These are phyloP conservation scores for Rusavskia elegans DNA, from an alignment of 495 filamentous ascomycete genomes.

Conservation along the genomic window DNA sequence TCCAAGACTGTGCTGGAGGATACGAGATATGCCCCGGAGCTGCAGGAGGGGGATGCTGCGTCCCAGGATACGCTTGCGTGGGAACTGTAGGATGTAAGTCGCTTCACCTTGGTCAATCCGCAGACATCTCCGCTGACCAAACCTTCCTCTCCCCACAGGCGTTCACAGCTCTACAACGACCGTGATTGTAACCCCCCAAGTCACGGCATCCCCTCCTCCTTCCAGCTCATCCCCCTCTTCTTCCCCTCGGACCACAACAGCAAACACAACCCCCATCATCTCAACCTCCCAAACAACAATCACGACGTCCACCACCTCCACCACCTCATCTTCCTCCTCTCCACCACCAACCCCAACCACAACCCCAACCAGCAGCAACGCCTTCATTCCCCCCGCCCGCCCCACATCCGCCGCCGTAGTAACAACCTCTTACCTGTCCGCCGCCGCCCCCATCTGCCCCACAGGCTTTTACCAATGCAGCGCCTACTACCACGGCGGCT, in stretches of 20 bases:
- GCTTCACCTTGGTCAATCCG: background rate
- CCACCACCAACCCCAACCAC: constrained; percentile 17
- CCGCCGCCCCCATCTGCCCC: constrained; percentile 35
- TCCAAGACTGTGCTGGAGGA: constrained; percentile 45
- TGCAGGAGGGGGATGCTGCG: constrained; percentile 76
- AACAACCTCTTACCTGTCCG: constrained; percentile 20
- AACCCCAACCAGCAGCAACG: constrained; percentile 17
- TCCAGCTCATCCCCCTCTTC: constrained; percentile 23
- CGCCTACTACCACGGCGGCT: constrained; percentile 51
- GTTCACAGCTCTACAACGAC: constrained; percentile 30
- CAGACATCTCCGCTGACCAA: background rate
- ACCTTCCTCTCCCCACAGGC: constrained; percentile 17
- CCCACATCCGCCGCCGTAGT: constrained; percentile 28
- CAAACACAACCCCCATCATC: background rate
- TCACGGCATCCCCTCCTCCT: constrained; percentile 21
- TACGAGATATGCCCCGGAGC: constrained; percentile 52
- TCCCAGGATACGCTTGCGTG: constrained; percentile 64
- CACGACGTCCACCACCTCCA: constrained; percentile 13
- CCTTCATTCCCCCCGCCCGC: constrained; percentile 27
- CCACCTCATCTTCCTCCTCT: constrained; percentile 1
- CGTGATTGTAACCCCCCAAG: constrained; percentile 20
- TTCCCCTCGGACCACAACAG: constrained; percentile 25
- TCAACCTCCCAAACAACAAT: constrained; percentile 17
- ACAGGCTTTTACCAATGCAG: constrained; percentile 62
- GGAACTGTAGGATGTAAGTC: constrained; percentile 57